A percentile compares a stretch with the other conserved stretches of the same genome.
Evolutionary conservation across 169 alveolate genomes (phyloP).

Genomic region (Eimeria brunetti): DNA sequence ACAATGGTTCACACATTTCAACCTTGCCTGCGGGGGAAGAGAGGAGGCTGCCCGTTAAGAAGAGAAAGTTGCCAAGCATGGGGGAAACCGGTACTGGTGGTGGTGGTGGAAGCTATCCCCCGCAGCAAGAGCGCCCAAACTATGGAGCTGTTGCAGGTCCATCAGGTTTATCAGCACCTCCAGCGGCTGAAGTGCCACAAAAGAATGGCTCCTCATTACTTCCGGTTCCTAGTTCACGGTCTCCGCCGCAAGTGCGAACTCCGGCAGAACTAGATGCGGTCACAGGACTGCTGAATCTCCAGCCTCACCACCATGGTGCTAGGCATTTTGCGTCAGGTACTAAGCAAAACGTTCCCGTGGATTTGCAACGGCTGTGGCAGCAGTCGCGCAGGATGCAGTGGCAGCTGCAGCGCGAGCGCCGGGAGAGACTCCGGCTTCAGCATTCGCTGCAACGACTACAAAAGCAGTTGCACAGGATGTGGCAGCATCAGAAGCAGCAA

Average conservation of each 20-base stretch:
- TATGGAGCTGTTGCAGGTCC: background rate
- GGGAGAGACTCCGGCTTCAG: background rate
- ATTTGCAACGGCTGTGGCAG: background rate
- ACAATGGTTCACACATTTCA: background rate
- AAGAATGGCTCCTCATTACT: background rate
- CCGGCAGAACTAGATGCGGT: background rate
- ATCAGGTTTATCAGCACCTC: background rate
- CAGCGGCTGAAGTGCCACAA: background rate
- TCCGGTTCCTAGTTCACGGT: background rate
- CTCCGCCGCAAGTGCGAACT: background rate
- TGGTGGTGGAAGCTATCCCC: background rate
- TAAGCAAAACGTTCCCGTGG: background rate
- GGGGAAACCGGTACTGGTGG: background rate
- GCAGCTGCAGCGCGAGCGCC: slow-evolving; percentile 1
- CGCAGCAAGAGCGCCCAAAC: background rate
- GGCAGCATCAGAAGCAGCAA: background rate
- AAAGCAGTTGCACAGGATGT: background rate
- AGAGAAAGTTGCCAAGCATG: background rate
- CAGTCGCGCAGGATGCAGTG: background rate
- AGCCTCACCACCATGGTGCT: background rate
- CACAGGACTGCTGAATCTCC: background rate
- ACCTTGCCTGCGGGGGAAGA: background rate
- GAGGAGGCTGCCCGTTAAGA: background rate
- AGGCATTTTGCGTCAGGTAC: background rate
- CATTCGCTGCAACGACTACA: background rate